A percentile compares a stretch with the other conserved stretches of the same genome.
phyloP scores from a whole-genome alignment of 306 rosid species.

The Casuarina glauca region DNA sequence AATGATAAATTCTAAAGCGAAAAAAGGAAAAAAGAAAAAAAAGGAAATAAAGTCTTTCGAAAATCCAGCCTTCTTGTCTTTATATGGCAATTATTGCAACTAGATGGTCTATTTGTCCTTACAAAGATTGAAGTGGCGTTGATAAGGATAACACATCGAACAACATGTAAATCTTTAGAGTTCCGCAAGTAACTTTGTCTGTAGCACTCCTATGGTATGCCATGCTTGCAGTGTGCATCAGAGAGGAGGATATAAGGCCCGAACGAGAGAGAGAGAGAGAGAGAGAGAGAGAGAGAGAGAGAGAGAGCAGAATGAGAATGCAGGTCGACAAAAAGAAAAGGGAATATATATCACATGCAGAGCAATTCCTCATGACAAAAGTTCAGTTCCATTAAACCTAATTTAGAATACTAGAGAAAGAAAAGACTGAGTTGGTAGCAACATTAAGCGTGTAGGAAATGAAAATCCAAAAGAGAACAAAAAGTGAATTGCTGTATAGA shows the following conservation, averaged over 20 bases:
- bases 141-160: conserved; percentile 36
- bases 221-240: not conserved
- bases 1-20: not conserved
- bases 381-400: not conserved
- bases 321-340: not conserved
- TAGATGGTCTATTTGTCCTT: not conserved
- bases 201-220: conserved; percentile 30
- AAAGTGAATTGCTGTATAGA: not conserved
- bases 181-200: conserved; percentile 45
- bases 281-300: not conserved
- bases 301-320: not conserved
- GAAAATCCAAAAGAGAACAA: not conserved
- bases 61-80: not conserved
- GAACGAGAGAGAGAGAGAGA: not conserved
- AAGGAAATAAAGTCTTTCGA: not conserved
- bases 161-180: conserved; percentile 6
- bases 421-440: not conserved
- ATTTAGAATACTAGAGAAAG: not conserved
- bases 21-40: not conserved
- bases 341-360: not conserved
- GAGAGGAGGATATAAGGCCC: not conserved
- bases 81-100: not conserved
- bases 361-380: not conserved
- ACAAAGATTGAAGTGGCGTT: conserved; percentile 5
- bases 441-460: conserved; percentile 1